phyloP scores from a whole-genome alignment of 139 green algal genomes.

The Zygnema cylindricum region DNA sequence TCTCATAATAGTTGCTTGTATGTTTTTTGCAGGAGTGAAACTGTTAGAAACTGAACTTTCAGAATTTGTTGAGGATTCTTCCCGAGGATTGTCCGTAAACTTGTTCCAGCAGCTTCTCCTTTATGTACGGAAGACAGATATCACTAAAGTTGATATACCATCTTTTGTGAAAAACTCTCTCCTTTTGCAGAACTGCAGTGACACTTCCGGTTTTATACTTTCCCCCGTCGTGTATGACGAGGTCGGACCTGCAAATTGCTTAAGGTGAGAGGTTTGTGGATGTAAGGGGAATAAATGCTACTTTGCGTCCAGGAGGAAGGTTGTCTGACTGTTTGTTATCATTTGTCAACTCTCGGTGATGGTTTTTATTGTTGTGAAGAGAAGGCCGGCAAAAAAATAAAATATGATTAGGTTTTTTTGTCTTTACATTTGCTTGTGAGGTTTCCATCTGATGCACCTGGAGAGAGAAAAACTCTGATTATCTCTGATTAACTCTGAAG shows the following conservation, averaged over 20 bases:
- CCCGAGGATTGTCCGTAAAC: neutral
- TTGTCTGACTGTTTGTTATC: no score
- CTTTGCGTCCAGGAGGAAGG: no score
- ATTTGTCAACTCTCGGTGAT: no score
- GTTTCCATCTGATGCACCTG: no score
- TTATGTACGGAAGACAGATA: neutral
- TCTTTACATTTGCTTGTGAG: neutral
- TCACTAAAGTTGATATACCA: neutral
- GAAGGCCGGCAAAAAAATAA: no score
- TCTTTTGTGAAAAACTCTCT: neutral
- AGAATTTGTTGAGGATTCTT: neutral
- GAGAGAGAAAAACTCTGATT: no score
- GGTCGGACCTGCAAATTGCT: neutral
- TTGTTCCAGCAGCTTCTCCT: slow-evolving; percentile 4
- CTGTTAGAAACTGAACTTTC: neutral
- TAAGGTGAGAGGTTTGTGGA: slow-evolving; percentile 3
- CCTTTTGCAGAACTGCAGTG: neutral
- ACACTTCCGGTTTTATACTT: neutral
- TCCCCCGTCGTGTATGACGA: slow-evolving; percentile 3
- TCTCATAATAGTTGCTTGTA: no score
- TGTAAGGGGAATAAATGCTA: neutral
- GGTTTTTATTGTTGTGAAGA: no score
- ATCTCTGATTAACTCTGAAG: no score
- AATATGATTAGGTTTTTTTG: neutral
- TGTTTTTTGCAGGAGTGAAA: neutral